These are phyloP conservation scores for Pseudogymnoascus sp. DNA, from an alignment of 2,329 filamentous ascomycete genomes.

Conservation along the genomic window DNA sequence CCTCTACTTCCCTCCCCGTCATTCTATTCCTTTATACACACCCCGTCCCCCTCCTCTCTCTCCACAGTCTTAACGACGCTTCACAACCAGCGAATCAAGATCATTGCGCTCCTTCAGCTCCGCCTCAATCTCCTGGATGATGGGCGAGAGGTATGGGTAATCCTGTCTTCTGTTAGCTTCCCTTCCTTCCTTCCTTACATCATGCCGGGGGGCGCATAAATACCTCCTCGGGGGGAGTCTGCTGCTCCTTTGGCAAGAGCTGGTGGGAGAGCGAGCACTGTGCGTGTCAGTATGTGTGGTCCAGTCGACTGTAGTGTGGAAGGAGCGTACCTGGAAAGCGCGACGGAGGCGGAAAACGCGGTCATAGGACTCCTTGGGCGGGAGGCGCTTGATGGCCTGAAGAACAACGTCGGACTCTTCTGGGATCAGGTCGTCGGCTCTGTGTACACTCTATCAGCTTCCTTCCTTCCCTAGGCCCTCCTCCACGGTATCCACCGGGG, in stretches of 20 bases:
- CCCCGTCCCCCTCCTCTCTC: neutral
- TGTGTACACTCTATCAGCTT: slow-evolving; percentile 32
- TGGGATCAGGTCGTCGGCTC: slow-evolving; percentile 87
- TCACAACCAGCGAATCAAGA: slow-evolving; percentile 57
- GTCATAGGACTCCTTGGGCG: slow-evolving; percentile 87
- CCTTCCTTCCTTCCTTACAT: neutral
- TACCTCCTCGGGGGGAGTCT: slow-evolving; percentile 60
- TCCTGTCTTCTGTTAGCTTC: slow-evolving; percentile 41
- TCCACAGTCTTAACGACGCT: slow-evolving; percentile 17
- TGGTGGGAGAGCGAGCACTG: slow-evolving; percentile 52
- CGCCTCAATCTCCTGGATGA: slow-evolving; percentile 61
- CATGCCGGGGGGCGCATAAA: slow-evolving; percentile 21
- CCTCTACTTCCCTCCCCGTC: neutral
- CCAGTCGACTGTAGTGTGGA: neutral
- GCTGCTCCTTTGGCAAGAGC: slow-evolving; percentile 54
- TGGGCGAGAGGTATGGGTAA: slow-evolving; percentile 53
- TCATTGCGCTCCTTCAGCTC: slow-evolving; percentile 60
- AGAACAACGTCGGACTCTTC: slow-evolving; percentile 86
- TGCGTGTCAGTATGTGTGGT: slow-evolving; percentile 11
- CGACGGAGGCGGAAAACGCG: slow-evolving; percentile 95
- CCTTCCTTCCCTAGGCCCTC: neutral
- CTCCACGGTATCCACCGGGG: neutral
- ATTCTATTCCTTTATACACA: neutral
- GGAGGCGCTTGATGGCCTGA: slow-evolving; percentile 81
- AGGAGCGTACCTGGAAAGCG: slow-evolving; percentile 67